Base-by-base conservation (phyloP, 805 yeast species). In the Saccharomycopsis malanga region DNA sequence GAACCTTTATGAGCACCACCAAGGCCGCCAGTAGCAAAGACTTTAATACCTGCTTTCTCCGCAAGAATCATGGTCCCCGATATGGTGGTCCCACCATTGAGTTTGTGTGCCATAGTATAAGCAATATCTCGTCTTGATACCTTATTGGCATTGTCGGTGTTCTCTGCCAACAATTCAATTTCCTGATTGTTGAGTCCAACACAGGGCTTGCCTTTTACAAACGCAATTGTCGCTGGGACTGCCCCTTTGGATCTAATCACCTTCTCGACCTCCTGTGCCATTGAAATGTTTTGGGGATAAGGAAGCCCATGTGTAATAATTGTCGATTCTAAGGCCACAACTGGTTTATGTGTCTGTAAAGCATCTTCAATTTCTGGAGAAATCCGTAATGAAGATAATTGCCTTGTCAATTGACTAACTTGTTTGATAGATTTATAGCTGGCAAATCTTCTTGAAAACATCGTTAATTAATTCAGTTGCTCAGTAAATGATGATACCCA, bases 241-340 rank as follows among this genome's bases (percentile, higher is more conserved):
- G 80, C 88, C 5, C 91, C 89, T 30, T 70, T 60, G 0, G 61
- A 58, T 37, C 94, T 69, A 15, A 87, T 73, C 5, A 72, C 65
- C 3, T 61, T 49, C 61, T 87, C 95, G 1, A 85, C 94, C 1
- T 68, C 62, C 25, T 56, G 57, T 0, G 96, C 95, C 87, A 87
- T 81, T 22, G 70, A 69, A 9, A 84, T 57, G 57, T 88, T 87
- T 20, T 73, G 72, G 0, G 96, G 96, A 58, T 65, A 83, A 2
- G 96, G 95, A 34, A 87, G 70, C 0, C 96, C 96, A 65, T 87
- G 96, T 4, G 95, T 83, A 54, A 88, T 77, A 57, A 87, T 88
- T 5, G 96, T 87, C 20, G 88, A 79, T 59, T 88, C 96, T 14
- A 87, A 67, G 0, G 96, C 81, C 3, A 88, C 93, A 4, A 87